phyloP scores from a whole-genome alignment of 805 yeast species.

The Scheffersomyces amazonensis region DNA sequence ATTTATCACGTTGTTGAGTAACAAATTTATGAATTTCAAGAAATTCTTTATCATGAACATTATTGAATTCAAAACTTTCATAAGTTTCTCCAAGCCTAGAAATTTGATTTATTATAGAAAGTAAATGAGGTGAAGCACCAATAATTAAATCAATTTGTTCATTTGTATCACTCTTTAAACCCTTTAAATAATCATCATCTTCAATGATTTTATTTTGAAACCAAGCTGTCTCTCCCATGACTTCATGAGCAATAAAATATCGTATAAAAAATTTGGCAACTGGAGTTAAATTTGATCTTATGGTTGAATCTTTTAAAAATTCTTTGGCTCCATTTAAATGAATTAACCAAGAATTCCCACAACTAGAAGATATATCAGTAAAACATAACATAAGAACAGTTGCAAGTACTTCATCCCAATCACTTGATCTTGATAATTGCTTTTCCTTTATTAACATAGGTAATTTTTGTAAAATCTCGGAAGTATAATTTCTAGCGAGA shows the following conservation, averaged over 20 bases:
- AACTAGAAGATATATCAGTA: conserved; percentile 38
- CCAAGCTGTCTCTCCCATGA: conserved; percentile 45
- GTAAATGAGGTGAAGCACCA: conserved; percentile 38
- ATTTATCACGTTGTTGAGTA: conserved; percentile 10
- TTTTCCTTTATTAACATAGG: conserved; percentile 26
- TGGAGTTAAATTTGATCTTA: conserved; percentile 22
- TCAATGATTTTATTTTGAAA: conserved; percentile 12
- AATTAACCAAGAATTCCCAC: conserved; percentile 36
- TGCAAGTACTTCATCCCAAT: conserved; percentile 42
- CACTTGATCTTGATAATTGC: conserved; percentile 12
- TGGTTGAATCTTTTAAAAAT: conserved; percentile 23
- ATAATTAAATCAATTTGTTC: conserved; percentile 34
- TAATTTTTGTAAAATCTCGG: conserved; percentile 24
- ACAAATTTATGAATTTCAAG: conserved; percentile 12
- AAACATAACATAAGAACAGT: conserved; percentile 39
- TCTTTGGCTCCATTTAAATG: conserved; percentile 36
- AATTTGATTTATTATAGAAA: conserved; percentile 32
- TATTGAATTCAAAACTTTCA: conserved; percentile 21
- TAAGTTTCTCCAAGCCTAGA: conserved; percentile 34
- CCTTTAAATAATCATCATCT: conserved; percentile 27
- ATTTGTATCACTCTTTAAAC: conserved; percentile 29
- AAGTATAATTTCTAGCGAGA: conserved; percentile 22
- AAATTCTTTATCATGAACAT: background rate
- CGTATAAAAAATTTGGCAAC: conserved; percentile 33
- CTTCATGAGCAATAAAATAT: conserved; percentile 40